Base-by-base conservation (phyloP, 805 yeast genomes). In the Lachancea sp. region DNA sequence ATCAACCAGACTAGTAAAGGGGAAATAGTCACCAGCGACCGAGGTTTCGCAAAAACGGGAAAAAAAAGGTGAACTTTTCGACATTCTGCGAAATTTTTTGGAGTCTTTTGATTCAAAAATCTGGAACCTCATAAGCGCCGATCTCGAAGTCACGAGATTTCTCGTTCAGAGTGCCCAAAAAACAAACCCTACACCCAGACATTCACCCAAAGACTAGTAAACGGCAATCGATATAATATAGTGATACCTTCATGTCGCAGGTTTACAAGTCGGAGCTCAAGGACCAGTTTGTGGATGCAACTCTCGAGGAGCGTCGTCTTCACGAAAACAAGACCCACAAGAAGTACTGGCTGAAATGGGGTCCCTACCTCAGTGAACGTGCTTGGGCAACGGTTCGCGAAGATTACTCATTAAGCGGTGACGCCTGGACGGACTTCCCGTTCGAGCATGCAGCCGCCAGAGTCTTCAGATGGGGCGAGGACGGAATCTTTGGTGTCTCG, bases 381-480 rank as follows among this genome's bases (percentile, higher is more conserved):
- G 87, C 85, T 52, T 86, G 95, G 95, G 70, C 85, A 27, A 78
- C 87, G 1, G 91, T 85, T 4, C 71, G 96, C 49, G 96, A 89
- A 65, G 96, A 88, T 61, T 89, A 89, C 65, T 84, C 95, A 0
- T 71, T 66, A 41, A 76, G 80, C 53, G 97, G 97, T 36, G 88
- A 88, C 54, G 96, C 96, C 3, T 89, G 97, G 97, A 73, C 79
- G 32, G 78, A 79, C 54, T 89, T 89, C 65, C 86, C 95, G 7
- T 88, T 87, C 62, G 95, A 86, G 48, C 88, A 86, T 49, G 83
- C 95, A 1, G 73, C 79, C 48, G 77, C 89, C 18, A 71, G 97
- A 52, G 78, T 86, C 12, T 89, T 85, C 62, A 73, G 97, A 36
- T 89, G 97, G 97, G 95, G 96, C 35, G 97, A 90, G 63, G 96